Percentiles rank a stretch among this genome's conserved stretches.
These are phyloP conservation scores for Populus ilicifolia DNA, from an alignment of 345 rosid species.

Conservation along the genomic window DNA sequence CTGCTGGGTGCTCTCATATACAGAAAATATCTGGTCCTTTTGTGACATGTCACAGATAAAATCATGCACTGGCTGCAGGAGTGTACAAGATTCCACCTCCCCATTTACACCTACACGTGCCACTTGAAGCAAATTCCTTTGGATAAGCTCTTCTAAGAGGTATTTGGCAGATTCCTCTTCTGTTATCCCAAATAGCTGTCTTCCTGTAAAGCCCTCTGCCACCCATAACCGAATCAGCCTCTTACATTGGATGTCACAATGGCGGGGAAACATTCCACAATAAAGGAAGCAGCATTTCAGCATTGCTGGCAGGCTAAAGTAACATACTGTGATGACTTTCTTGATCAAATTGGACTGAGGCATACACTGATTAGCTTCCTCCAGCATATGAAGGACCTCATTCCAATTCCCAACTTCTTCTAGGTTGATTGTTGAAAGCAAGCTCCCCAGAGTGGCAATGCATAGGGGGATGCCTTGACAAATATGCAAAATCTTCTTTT, in stretches of 20 bases:
- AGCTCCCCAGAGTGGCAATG: neutral
- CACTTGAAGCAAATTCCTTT: neutral
- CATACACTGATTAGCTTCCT: neutral
- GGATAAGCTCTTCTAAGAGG: neutral
- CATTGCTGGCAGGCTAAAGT: conserved; percentile 1
- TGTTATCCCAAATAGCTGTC: neutral
- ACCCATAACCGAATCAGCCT: neutral
- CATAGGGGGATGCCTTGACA: neutral
- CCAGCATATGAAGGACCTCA: neutral
- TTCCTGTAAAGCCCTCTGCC: neutral
- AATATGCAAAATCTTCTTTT: neutral
- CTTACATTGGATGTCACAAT: neutral
- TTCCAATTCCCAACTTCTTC: neutral
- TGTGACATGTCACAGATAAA: neutral
- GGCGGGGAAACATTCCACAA: conserved; percentile 3
- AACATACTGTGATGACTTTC: neutral
- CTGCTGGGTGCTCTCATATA: neutral
- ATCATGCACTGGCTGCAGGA: neutral
- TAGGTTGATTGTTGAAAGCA: neutral
- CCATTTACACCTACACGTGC: neutral
- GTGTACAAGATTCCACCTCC: neutral
- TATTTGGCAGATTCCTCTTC: neutral
- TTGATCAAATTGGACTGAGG: neutral
- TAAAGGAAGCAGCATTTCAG: neutral
- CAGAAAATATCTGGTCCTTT: neutral